Base-by-base conservation (phyloP, 371 early-diverging fungal genomes). In the Chytridiales sp. region DNA sequence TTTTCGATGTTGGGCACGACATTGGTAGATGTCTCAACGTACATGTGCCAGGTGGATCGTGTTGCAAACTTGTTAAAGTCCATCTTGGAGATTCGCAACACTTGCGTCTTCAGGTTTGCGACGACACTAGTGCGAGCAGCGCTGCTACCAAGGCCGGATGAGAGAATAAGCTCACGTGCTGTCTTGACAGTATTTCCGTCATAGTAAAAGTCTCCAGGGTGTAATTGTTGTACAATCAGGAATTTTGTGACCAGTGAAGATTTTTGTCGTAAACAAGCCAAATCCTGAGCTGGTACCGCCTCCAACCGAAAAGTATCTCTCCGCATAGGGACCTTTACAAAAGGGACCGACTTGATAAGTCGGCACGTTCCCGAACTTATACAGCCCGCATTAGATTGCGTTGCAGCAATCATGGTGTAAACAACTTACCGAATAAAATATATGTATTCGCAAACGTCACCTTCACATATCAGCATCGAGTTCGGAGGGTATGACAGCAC, bases 61-160 rank as follows among this genome's bases (percentile, higher is more conserved):
- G 64, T 56, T 1, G 69, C 69, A 44, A 69, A 59, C 48, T 64
- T 64, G 26, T 64, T 64, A 29, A 69, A 69, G 48, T 69, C 69
- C 1, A 64, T 29, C 42, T 69, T 69, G 4, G 64, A 51, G 13
- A 69, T 69, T 21, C 34, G 32, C 41, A 69, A 46, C 15, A 64
- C 27, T 34, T 64, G 56, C 29, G 36, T 42, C 42, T 61, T 55
- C 19, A 50, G 21, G 46, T 59, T 64, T 21, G 69, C 51, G 6
- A 69, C 39, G 19, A 69, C 53, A 9, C 54, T 40, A 11, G 55
- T 54, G n/a, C 47, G 13, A 35, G 59, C 26, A 17, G 60, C 27
- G 24, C n/a, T 13, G 8, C 43, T 41, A 3, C 56, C 40, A n/a
- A 36, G 34, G 0, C 56, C 62, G 1, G 60, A 27, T 5, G 61